A percentile compares a stretch with the other conserved stretches of the same genome.
These are phyloP conservation scores for Balamuthia mandrillaris DNA, from an alignment of 208 protist species.

Conservation along the genomic window DNA sequence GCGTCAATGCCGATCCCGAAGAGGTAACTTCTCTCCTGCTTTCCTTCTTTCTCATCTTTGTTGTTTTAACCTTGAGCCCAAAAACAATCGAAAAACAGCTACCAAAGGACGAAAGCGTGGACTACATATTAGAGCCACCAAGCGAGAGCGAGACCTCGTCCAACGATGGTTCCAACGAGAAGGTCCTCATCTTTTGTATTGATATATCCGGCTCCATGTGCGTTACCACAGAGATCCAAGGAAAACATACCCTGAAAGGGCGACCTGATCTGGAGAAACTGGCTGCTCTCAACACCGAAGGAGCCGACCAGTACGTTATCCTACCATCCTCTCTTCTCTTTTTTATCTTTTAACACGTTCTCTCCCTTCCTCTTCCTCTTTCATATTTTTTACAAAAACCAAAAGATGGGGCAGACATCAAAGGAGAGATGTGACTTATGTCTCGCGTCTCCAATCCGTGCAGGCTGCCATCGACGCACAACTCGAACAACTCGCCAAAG, in stretches of 20 bases:
- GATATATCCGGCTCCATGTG: slow-evolving; percentile 36
- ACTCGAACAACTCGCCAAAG: neutral
- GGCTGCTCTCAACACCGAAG: neutral
- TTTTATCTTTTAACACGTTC: no score
- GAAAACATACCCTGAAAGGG: slow-evolving; percentile 17
- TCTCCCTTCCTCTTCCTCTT: no score
- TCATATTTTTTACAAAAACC: no score
- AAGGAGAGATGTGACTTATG: slow-evolving; percentile 36
- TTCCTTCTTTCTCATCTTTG: no score
- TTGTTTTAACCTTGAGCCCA: no score
- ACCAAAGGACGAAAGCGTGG: neutral
- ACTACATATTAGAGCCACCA: slow-evolving; percentile 30
- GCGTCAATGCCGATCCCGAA: neutral
- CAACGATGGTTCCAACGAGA: slow-evolving; percentile 21
- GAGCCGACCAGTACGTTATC: slow-evolving; percentile 4
- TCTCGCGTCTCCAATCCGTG: slow-evolving; percentile 32
- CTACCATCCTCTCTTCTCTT: no score
- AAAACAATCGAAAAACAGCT: no score
- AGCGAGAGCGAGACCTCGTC: neutral
- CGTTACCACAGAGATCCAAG: slow-evolving; percentile 31
- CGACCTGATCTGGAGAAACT: neutral
- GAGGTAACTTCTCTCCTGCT: no score
- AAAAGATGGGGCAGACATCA: neutral
- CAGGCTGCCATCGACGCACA: slow-evolving; percentile 43
- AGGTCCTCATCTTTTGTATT: slow-evolving; percentile 1